A percentile compares a stretch with the other conserved stretches of the same genome.
Conservation (phyloP, 2,329 filamentous ascomycete species). For the Graphium sp. region DNA sequence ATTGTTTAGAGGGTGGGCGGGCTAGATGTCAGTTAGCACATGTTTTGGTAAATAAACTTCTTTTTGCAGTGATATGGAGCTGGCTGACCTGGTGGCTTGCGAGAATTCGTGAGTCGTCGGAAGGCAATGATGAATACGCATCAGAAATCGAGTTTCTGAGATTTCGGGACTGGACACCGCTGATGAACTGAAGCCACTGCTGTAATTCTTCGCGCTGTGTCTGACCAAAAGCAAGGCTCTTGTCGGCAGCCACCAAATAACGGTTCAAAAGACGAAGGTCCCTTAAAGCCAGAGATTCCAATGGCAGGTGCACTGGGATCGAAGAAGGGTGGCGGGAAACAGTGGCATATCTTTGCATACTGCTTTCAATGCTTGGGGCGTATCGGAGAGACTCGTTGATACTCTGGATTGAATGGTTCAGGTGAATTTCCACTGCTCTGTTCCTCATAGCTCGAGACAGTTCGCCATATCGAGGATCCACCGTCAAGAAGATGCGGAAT, state of each 20-base stretch:
- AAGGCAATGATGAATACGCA: constrained; percentile 16
- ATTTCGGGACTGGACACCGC: background rate
- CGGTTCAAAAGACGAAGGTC: too few species aligned
- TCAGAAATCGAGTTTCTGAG: constrained; percentile 14
- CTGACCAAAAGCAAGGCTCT: too few species aligned
- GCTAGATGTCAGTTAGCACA: constrained; percentile 16
- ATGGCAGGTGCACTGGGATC: too few species aligned
- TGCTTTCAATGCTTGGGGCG: constrained; percentile 29
- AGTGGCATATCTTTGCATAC: constrained; percentile 31
- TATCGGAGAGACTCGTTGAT: constrained; percentile 16
- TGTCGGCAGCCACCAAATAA: too few species aligned
- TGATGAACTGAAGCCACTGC: background rate
- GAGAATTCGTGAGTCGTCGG: constrained; percentile 12
- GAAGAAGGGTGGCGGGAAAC: too few species aligned
- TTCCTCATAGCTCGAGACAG: constrained; percentile 95
- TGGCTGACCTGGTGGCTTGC: constrained; percentile 25
- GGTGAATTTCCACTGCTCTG: constrained; percentile 75
- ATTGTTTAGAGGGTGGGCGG: constrained; percentile 44
- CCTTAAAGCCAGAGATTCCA: too few species aligned
- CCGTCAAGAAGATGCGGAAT: constrained; percentile 86
- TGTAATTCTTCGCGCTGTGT: too few species aligned
- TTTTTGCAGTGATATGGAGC: constrained; percentile 7
- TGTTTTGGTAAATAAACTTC: background rate
- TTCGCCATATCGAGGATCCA: constrained; percentile 84
- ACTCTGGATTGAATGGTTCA: constrained; percentile 30